These are phyloP conservation scores for Apiospora malaysiana DNA, from an alignment of 2,329 filamentous ascomycete genomes.

Conservation along the genomic window DNA sequence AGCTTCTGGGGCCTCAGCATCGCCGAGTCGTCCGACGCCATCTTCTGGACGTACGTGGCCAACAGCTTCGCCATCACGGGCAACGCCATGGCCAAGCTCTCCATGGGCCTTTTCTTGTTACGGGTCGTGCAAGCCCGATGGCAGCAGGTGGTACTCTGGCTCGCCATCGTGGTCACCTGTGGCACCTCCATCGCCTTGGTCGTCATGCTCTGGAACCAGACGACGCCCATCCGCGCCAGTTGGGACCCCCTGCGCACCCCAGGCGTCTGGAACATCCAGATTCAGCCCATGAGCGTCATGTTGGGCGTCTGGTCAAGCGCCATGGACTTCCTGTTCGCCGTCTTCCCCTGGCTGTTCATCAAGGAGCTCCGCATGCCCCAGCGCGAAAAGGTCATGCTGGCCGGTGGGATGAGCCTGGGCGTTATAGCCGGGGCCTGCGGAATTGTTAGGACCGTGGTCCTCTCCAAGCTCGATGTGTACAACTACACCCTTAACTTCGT, in stretches of 20 bases:
- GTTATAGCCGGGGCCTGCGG: conserved; percentile 43
- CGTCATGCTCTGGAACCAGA: conserved; percentile 47
- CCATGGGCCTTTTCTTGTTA: conserved; percentile 46
- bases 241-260: conserved; percentile 45
- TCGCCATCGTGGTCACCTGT: conserved; percentile 38
- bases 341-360: conserved; percentile 38
- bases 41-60: conserved; percentile 47
- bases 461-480: conserved; percentile 34
- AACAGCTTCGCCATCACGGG: conserved; percentile 45
- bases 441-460: conserved; percentile 37
- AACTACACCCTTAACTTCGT: conserved; percentile 39
- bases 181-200: conserved; percentile 40
- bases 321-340: conserved; percentile 37
- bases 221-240: conserved; percentile 41
- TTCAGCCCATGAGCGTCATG: conserved; percentile 44
- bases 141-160: conserved; percentile 43
- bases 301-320: conserved; percentile 46
- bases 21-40: conserved; percentile 42
- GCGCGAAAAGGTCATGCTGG: conserved; percentile 37
- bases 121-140: conserved; percentile 43
- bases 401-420: conserved; percentile 36
- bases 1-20: conserved; percentile 40
- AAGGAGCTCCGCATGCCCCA: conserved; percentile 34
- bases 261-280: conserved; percentile 43
- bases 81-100: conserved; percentile 47